A percentile compares a stretch with the other conserved stretches of the same genome.
These are phyloP conservation scores for Sonneratia caseolaris DNA, from an alignment of 345 rosid species.

Conservation along the genomic window DNA sequence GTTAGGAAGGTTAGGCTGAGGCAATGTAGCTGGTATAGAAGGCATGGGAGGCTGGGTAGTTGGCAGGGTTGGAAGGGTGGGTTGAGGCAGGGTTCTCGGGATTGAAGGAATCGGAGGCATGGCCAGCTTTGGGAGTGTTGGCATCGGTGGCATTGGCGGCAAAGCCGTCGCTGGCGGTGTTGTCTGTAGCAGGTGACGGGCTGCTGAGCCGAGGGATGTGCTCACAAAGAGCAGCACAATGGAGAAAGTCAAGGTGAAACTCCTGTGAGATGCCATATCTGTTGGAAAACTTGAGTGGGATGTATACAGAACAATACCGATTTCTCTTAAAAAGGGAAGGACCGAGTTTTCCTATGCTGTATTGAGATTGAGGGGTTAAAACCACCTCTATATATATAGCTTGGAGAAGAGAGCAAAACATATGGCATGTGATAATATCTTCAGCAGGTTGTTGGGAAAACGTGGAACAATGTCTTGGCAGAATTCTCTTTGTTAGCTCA, in stretches of 20 bases:
- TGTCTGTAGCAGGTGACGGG: slow-evolving; percentile 14
- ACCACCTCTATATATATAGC: not conserved
- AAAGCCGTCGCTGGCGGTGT: not conserved
- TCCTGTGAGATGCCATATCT: slow-evolving; percentile 9
- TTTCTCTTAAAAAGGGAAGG: not conserved
- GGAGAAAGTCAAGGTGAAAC: not conserved
- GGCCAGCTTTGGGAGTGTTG: not conserved
- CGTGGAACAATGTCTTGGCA: not conserved
- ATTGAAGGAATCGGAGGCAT: slow-evolving; percentile 7
- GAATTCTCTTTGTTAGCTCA: not conserved
- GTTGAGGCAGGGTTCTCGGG: not conserved
- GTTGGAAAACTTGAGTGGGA: not conserved
- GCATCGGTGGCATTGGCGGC: slow-evolving; percentile 4
- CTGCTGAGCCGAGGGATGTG: slow-evolving; percentile 7
- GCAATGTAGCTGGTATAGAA: not conserved
- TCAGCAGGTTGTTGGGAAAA: not conserved
- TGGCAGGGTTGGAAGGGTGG: slow-evolving; percentile 1
- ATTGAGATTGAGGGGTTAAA: not conserved
- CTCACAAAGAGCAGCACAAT: slow-evolving; percentile 9
- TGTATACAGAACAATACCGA: not conserved
- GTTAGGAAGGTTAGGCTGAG: too few relatives aligned
- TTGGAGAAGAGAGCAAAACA: not conserved
- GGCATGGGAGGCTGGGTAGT: slow-evolving; percentile 10
- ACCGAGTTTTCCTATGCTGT: not conserved
- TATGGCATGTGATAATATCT: not conserved